Conservation (phyloP, 306 rosid species). For the Trifolium dubium region DNA sequence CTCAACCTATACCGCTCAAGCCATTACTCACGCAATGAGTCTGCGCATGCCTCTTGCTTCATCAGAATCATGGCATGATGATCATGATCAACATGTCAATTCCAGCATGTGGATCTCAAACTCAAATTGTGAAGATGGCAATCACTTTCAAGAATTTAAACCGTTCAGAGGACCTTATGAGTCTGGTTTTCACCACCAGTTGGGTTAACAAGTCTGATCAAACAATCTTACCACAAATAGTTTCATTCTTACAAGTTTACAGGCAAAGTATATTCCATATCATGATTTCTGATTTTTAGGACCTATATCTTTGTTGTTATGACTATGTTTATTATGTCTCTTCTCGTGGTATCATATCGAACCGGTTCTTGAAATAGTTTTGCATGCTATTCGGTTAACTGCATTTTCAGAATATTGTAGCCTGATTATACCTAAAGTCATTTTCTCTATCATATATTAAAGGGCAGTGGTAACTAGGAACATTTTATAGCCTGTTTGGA, state of each 20-base stretch:
- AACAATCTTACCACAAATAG: neutral
- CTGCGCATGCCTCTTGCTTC: constrained; percentile 50
- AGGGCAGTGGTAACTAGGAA: neutral
- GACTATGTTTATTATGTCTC: neutral
- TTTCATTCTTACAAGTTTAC: neutral
- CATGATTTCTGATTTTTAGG: neutral
- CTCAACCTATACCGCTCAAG: constrained; percentile 41
- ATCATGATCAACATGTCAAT: constrained; percentile 47
- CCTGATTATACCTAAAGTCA: neutral
- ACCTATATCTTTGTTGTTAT: neutral
- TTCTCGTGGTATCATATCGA: neutral
- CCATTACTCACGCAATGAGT: constrained; percentile 37
- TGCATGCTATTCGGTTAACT: neutral
- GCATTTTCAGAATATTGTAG: neutral
- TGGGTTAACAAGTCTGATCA: constrained; percentile 35
- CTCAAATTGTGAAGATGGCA: constrained; percentile 38
- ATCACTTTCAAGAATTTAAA: constrained; percentile 57
- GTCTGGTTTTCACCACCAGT: constrained; percentile 52
- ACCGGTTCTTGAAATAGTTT: neutral
- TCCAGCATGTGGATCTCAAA: constrained; percentile 41
- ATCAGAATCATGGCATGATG: constrained; percentile 54
- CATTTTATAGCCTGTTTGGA: neutral
- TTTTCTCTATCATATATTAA: neutral
- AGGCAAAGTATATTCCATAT: constrained; percentile 32
- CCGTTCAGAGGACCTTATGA: constrained; percentile 53